Evolutionary conservation across 805 yeast genomes (phyloP).

Genomic region (Myxozyma monticola): DNA sequence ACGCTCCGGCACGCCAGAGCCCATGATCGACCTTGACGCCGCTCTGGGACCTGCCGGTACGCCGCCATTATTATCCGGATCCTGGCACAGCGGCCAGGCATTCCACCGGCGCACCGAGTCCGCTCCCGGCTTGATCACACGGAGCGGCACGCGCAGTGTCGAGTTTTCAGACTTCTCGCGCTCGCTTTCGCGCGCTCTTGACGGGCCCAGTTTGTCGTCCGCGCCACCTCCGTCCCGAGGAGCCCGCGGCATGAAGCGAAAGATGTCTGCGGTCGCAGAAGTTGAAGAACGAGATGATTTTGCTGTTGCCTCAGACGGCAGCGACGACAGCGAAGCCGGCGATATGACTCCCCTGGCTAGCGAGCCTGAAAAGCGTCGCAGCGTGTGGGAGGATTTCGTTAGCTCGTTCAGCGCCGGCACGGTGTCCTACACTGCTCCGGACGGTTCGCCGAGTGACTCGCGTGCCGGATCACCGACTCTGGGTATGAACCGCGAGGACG

Average conservation of each 20-base stretch:
- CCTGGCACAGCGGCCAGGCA: slow-evolving; percentile 5
- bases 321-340: background rate
- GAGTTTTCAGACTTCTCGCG: slow-evolving; percentile 20
- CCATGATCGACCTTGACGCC: slow-evolving; percentile 57
- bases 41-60: slow-evolving; percentile 46
- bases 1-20: slow-evolving; percentile 46
- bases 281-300: slow-evolving; percentile 17
- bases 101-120: slow-evolving; percentile 56
- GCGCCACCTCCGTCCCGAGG: background rate
- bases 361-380: slow-evolving; percentile 9
- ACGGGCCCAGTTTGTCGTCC: slow-evolving; percentile 1
- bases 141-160: slow-evolving; percentile 18
- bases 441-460: background rate
- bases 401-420: slow-evolving; percentile 29
- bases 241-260: slow-evolving; percentile 33
- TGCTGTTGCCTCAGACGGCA: background rate
- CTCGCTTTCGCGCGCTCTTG: slow-evolving; percentile 7
- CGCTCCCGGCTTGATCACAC: slow-evolving; percentile 50
- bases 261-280: slow-evolving; percentile 37
- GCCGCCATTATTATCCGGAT: slow-evolving; percentile 31
- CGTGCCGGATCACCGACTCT: background rate
- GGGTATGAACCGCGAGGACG: slow-evolving; percentile 8
- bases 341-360: background rate
- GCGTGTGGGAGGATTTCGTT: slow-evolving; percentile 29
- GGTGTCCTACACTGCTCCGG: slow-evolving; percentile 5